Base-by-base conservation (phyloP, 345 rosid genomes). In the Linum trigynum region DNA sequence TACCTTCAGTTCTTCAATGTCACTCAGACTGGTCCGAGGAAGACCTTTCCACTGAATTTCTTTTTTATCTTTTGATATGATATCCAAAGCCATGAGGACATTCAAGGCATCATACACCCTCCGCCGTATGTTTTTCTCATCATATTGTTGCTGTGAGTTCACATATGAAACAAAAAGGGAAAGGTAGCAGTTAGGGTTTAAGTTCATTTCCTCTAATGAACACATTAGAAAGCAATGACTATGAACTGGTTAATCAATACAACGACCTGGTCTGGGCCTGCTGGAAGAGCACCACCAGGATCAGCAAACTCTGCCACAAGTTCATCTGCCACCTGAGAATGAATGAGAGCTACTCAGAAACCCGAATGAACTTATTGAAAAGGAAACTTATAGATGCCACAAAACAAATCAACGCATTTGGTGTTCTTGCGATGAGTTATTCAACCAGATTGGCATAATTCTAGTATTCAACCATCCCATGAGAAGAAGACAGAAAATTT, bases 1-100 rank as follows among this genome's bases (percentile, higher is more conserved):
- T 71, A 95, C 99, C 99, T 95, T 95, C 69, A 95, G 66, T 78
- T 87, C 98, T 77, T 95, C 91, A 66, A 95, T 79, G 81, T 95
- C 99, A 70, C 83, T 85, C 65, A 89, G 79, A 73, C 95, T 95
- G 43, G 98, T 86, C 37, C 90, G 90, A 67, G 98, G 99, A 70
- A 95, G 91, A 77, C 99, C 99, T 80, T 82, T 89, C 99, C 99
- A 95, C 43, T 86, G 97, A 72, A 95, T 95, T 73, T 91, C 98
- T 45, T 95, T 95, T 74, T 95, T 91, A 82, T 91, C 96, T 73
- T 95, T 95, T 5, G 99, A 89, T 72, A 95, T 86, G 57, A 95
- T 95, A 81, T 95, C 98, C 89, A 95, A 86, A 9, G 99, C 99
- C 99, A 91, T 95, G 64, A 95, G 96, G 40, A 95, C 99, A 76